Conservation (phyloP, 495 filamentous ascomycete species). For the Bathelium albidoporum region DNA sequence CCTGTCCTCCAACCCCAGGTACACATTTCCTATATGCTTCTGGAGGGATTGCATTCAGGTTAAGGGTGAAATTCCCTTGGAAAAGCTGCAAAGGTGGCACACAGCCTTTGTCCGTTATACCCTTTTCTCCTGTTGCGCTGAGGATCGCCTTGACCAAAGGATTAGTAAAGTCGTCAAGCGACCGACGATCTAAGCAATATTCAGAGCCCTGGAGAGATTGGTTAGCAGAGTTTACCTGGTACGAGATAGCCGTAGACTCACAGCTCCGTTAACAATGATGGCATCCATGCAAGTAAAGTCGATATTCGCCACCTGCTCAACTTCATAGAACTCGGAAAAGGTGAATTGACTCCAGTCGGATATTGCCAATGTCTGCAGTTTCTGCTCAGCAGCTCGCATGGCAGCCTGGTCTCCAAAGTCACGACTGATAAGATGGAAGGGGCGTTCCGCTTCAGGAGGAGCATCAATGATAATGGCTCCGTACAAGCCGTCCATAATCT, state of each 20-base stretch:
- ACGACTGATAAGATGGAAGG: slow-evolving; percentile 2
- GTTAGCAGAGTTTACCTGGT: too few relatives aligned
- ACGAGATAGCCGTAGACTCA: not conserved
- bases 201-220: not conserved
- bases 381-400: slow-evolving; percentile 6
- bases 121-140: not conserved
- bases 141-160: slow-evolving; percentile 5
- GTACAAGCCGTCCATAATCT: slow-evolving; percentile 7
- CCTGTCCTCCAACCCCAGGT: not conserved
- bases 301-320: slow-evolving; percentile 6
- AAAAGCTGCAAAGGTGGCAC: slow-evolving; percentile 10
- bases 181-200: slow-evolving; percentile 3
- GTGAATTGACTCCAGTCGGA: slow-evolving; percentile 2
- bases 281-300: slow-evolving; percentile 11
- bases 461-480: slow-evolving; percentile 7
- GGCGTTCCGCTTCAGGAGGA: not conserved
- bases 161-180: slow-evolving; percentile 5
- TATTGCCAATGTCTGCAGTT: not conserved
- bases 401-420: not conserved
- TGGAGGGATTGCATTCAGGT: slow-evolving; percentile 5
- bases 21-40: slow-evolving; percentile 6
- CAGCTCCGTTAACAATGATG: slow-evolving; percentile 6
- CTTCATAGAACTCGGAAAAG: slow-evolving; percentile 6
- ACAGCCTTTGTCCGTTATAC: slow-evolving; percentile 10
- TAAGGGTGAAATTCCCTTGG: slow-evolving; percentile 7